phyloP scores from a whole-genome alignment of 176 grass and related monocot species.

The Musa troglodytarum region DNA sequence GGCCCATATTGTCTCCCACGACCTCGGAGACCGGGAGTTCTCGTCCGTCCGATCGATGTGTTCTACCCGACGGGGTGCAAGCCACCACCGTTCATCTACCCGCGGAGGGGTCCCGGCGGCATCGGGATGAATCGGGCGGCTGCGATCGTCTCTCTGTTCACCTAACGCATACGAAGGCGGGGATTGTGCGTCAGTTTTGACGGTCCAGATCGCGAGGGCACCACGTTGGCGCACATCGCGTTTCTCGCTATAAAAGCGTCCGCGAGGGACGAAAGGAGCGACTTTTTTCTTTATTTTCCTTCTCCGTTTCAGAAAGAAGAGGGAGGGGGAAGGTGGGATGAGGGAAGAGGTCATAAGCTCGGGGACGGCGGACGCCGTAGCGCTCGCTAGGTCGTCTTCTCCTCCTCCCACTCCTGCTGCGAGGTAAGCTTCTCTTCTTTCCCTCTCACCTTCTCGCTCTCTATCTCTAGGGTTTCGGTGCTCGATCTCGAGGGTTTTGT shows the following conservation, averaged over 20 bases:
- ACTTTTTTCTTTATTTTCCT: too few relatives aligned
- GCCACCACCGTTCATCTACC: not conserved
- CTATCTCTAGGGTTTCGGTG: not conserved
- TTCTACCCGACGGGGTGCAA: too few relatives aligned
- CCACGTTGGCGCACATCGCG: too few relatives aligned
- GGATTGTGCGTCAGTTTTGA: not conserved
- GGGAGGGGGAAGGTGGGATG: slow-evolving; percentile 36
- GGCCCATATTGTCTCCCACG: too few relatives aligned
- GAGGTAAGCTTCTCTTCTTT: slow-evolving; percentile 34
- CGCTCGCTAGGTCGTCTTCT: slow-evolving; percentile 59
- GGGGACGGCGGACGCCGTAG: slow-evolving; percentile 49
- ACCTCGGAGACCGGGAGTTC: too few relatives aligned
- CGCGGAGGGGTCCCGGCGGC: not conserved
- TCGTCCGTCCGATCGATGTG: too few relatives aligned
- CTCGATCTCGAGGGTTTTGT: not conserved
- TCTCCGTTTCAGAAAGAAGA: too few relatives aligned
- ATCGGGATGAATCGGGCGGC: not conserved
- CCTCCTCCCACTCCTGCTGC: slow-evolving; percentile 75
- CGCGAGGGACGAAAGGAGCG: too few relatives aligned
- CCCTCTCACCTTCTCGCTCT: not conserved
- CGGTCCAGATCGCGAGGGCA: too few relatives aligned
- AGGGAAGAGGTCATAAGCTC: slow-evolving; percentile 91
- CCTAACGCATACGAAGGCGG: not conserved
- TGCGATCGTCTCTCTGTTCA: not conserved
- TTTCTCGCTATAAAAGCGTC: too few relatives aligned